These are phyloP conservation scores for Ogataea zsoltii DNA, from an alignment of 805 yeast genomes.

Conservation along the genomic window DNA sequence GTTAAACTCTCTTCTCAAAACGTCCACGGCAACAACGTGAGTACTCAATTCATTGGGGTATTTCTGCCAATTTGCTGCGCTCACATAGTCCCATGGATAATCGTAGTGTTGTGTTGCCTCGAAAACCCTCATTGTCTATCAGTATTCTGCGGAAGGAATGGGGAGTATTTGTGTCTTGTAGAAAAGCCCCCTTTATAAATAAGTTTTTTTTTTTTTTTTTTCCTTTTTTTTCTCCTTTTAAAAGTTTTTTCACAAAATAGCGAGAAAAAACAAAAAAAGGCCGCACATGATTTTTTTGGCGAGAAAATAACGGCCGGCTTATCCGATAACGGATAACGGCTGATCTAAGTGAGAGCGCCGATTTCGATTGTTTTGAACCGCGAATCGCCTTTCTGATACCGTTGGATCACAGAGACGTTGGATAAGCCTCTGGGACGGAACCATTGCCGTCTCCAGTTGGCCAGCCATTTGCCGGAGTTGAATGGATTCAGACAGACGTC, in stretches of 20 bases:
- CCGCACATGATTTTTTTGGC: not conserved
- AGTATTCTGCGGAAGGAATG: too few relatives aligned
- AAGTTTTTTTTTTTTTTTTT: not conserved
- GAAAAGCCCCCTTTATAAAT: not conserved
- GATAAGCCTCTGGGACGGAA: conserved; percentile 43
- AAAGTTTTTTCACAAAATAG: not conserved
- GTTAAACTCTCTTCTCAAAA: conserved; percentile 69
- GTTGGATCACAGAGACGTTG: conserved; percentile 31
- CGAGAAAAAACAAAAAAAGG: too few relatives aligned
- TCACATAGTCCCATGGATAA: conserved; percentile 92
- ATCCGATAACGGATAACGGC: conserved; percentile 3
- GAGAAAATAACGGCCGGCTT: not conserved
- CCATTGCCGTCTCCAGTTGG: conserved; percentile 37
- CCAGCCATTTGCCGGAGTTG: conserved; percentile 31
- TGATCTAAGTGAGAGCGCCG: conserved; percentile 12
- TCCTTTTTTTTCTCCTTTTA: not conserved
- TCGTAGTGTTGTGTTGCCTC: conserved; percentile 66
- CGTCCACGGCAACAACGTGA: conserved; percentile 93
- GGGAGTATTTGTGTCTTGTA: too few relatives aligned
- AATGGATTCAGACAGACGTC: conserved; percentile 40
- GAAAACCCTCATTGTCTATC: conserved; percentile 71
- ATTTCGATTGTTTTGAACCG: conserved; percentile 32
- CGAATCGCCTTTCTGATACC: conserved; percentile 38
- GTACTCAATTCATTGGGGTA: conserved; percentile 94
- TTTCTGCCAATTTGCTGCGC: conserved; percentile 95